phyloP scores from a whole-genome alignment of 495 filamentous ascomycete genomes.

The Neurospora sp. region DNA sequence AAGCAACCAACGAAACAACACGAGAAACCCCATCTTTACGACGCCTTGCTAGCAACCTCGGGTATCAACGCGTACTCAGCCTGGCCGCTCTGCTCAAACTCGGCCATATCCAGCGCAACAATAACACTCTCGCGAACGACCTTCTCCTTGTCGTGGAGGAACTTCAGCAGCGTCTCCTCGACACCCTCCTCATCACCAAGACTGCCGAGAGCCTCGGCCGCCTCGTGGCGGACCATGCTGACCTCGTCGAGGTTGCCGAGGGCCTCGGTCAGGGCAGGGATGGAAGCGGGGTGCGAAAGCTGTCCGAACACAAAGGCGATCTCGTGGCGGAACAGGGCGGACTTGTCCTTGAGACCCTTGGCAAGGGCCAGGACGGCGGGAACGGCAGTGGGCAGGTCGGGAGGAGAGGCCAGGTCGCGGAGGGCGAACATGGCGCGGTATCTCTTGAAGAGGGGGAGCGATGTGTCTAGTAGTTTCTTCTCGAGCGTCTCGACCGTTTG shows the following conservation, averaged over 20 bases:
- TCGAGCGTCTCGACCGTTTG: constrained; percentile 66
- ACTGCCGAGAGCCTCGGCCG: constrained; percentile 93
- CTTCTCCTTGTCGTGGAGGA: constrained; percentile 80
- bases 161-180: constrained; percentile 70
- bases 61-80: constrained; percentile 86
- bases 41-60: constrained; percentile 33
- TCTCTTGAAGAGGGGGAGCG: constrained; percentile 72
- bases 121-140: constrained; percentile 92
- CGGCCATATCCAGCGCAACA: constrained; percentile 96
- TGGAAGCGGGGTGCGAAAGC: constrained; percentile 87
- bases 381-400: constrained; percentile 76
- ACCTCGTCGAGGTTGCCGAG: constrained; percentile 71
- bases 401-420: constrained; percentile 84
- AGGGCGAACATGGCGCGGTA: constrained; percentile 98
- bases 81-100: constrained; percentile 84
- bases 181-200: constrained; percentile 90
- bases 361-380: constrained; percentile 76
- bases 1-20: background rate
- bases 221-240: constrained; percentile 97
- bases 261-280: constrained; percentile 72
- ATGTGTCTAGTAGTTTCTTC: constrained; percentile 65
- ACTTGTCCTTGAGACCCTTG: constrained; percentile 75
- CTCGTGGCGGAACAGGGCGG: constrained; percentile 94
- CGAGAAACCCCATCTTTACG: background rate
- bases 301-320: constrained; percentile 98